A percentile compares a stretch with the other conserved stretches of the same genome.
Evolutionary conservation across 2,329 filamentous ascomycete genomes (phyloP).

Genomic region (Incumbomyces delicatus): DNA sequence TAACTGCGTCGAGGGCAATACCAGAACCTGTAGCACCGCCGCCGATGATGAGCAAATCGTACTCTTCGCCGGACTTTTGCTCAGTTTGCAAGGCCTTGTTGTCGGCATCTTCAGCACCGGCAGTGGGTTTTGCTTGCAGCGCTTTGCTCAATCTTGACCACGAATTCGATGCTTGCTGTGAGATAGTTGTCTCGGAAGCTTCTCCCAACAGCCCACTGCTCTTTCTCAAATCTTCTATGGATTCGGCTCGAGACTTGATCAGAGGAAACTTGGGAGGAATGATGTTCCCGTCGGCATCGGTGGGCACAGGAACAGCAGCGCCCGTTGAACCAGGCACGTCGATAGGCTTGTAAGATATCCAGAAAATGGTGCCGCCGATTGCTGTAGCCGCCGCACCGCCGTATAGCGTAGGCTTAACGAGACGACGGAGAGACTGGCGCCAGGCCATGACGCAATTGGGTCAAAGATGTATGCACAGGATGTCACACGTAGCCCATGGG

Average conservation of each 20-base stretch:
- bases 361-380: slow-evolving; percentile 45
- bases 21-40: slow-evolving; percentile 71
- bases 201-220: slow-evolving; percentile 27
- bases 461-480: background rate
- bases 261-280: slow-evolving; percentile 42
- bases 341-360: slow-evolving; percentile 53
- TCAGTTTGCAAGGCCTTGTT: slow-evolving; percentile 15
- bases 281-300: slow-evolving; percentile 49
- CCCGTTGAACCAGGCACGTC: slow-evolving; percentile 55
- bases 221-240: slow-evolving; percentile 42
- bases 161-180: slow-evolving; percentile 14
- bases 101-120: background rate
- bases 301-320: slow-evolving; percentile 53
- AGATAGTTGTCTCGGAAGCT: slow-evolving; percentile 12
- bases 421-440: slow-evolving; percentile 27
- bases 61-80: slow-evolving; percentile 43
- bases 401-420: slow-evolving; percentile 51
- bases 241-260: slow-evolving; percentile 41
- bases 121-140: background rate
- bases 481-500: background rate
- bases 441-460: slow-evolving; percentile 1
- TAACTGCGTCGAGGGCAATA: slow-evolving; percentile 71
- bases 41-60: slow-evolving; percentile 70
- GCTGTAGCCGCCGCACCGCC: slow-evolving; percentile 45
- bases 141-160: slow-evolving; percentile 16